These are phyloP conservation scores for Clavaria fumosa DNA, from an alignment of 768 basidiomycete genomes.

Conservation along the genomic window DNA sequence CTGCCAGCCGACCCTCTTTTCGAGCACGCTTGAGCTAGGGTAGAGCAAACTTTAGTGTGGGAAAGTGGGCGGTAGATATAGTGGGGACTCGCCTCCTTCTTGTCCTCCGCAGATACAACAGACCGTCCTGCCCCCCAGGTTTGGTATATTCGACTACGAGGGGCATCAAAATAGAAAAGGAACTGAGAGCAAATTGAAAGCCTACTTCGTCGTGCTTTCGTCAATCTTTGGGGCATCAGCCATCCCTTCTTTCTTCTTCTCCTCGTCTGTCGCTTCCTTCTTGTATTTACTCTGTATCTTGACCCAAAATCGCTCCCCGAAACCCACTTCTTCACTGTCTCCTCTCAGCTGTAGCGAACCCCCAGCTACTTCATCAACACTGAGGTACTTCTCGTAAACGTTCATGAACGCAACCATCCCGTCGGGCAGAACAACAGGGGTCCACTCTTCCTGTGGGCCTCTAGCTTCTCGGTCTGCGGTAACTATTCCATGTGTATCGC, in stretches of 20 bases:
- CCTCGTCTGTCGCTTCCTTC: slow-evolving; percentile 66
- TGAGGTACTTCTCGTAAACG: slow-evolving; percentile 77
- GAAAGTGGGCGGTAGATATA: slow-evolving; percentile 1
- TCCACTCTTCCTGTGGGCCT: slow-evolving; percentile 92
- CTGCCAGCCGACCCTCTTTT: slow-evolving; percentile 68
- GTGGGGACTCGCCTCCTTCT: slow-evolving; percentile 43
- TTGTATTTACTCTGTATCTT: slow-evolving; percentile 85
- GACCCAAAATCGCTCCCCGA: slow-evolving; percentile 75
- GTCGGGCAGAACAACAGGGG: slow-evolving; percentile 63
- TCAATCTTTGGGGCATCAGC: slow-evolving; percentile 40
- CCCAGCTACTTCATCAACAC: slow-evolving; percentile 77
- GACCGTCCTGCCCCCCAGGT: slow-evolving; percentile 74
- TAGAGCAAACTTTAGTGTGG: slow-evolving; percentile 5
- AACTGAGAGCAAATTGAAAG: slow-evolving; percentile 8
- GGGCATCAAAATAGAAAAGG: slow-evolving; percentile 1
- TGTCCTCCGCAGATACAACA: slow-evolving; percentile 54
- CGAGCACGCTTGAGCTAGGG: slow-evolving; percentile 58
- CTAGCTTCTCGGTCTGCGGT: slow-evolving; percentile 77
- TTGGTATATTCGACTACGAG: slow-evolving; percentile 52
- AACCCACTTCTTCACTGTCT: slow-evolving; percentile 76
- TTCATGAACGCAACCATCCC: slow-evolving; percentile 84
- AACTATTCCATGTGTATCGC: slow-evolving; percentile 74
- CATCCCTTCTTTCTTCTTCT: slow-evolving; percentile 51
- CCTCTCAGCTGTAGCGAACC: slow-evolving; percentile 64
- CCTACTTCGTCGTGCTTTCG: slow-evolving; percentile 63